phyloP scores from a whole-genome alignment of 2,329 filamentous ascomycete genomes.

The Xylariomycetidae sp. region DNA sequence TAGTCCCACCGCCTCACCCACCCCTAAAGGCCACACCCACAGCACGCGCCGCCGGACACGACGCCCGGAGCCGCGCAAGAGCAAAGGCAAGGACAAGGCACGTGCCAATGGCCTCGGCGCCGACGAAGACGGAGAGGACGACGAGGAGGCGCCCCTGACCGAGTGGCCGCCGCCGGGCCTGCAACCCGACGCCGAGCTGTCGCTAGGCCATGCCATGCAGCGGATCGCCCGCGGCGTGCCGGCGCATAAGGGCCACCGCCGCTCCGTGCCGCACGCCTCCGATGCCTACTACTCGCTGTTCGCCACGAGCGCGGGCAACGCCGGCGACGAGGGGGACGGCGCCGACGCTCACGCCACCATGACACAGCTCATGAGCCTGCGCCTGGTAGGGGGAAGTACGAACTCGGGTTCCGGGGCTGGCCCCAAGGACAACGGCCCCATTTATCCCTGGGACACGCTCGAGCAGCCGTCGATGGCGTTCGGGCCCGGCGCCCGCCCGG shows the following conservation, averaged over 20 bases:
- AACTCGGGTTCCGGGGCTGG: too few relatives aligned
- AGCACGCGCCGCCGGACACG: constrained; percentile 36
- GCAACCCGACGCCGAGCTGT: constrained; percentile 42
- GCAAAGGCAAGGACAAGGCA: constrained; percentile 35
- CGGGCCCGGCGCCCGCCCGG: constrained; percentile 58
- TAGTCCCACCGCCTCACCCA: constrained; percentile 3
- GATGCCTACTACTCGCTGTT: constrained; percentile 52
- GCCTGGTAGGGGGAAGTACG: constrained; percentile 31
- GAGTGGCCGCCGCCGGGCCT: constrained; percentile 54
- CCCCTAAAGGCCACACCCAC: constrained; percentile 1
- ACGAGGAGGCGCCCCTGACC: constrained; percentile 34
- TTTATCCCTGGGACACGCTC: constrained; percentile 61
- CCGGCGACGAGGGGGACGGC: constrained; percentile 32
- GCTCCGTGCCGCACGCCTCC: constrained; percentile 46
- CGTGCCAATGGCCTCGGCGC: constrained; percentile 25
- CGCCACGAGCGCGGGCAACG: constrained; percentile 43
- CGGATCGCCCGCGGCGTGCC: constrained; percentile 54
- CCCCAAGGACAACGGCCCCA: too few relatives aligned
- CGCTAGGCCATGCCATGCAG: constrained; percentile 48
- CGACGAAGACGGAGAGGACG: constrained; percentile 3
- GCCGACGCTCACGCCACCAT: constrained; percentile 48
- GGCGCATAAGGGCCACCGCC: constrained; percentile 48
- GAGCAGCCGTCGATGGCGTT: constrained; percentile 70
- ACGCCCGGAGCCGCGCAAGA: constrained; percentile 30
- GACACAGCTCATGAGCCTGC: constrained; percentile 53